Base-by-base conservation (phyloP, 1,284 basidiomycete genomes). In the Farysia itapuensis region DNA sequence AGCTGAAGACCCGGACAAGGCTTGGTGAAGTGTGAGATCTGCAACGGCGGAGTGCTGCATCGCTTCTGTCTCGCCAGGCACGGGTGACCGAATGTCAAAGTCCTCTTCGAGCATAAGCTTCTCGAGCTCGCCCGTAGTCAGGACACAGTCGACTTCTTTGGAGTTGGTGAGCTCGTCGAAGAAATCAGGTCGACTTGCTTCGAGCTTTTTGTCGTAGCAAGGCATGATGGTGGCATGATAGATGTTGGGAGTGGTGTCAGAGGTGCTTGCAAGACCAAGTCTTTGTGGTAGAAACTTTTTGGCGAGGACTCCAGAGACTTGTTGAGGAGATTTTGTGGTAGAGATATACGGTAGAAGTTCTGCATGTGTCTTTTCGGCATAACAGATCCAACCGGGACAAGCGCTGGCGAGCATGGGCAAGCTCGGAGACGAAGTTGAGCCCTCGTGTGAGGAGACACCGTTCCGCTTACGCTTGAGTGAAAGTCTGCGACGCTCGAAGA, bases 161-260 rank as follows among this genome's bases (percentile, higher is more conserved):
- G 89, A 59, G 29, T 51, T 53, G 12, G 58, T 50, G 5, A 67
- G 36, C 22, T 66, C 60, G 33, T 72, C 57, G 33, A 47, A 60
- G 18, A 71, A 67, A 35, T 74, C 72, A 2, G 46, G 44, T 20
- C 95, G 83, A 13, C 90, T 93, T 0, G 95, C 94, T 79, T 99
- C 95, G 20, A 99, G 85, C 77, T 99, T 99, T 80, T 98, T 98
- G 82, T 99, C 95, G 78, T 97, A 98, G 79, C 95, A 99, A 0
- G 94, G 93, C 93, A 98, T 98, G 30, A 97, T 90, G 0, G 90
- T 84, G 52, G 97, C 89, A 70, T 99, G 95, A 77, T 97, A 98
- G 15, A 72, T 52, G 20, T 29, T 31, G 1, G 41, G 26, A 11
- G 31, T 11, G 13, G 6, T 6, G 21, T 35, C 34, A 8, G 34